Conservation (phyloP, 73 alveolate genomes). For the Paramecium caudatum region DNA sequence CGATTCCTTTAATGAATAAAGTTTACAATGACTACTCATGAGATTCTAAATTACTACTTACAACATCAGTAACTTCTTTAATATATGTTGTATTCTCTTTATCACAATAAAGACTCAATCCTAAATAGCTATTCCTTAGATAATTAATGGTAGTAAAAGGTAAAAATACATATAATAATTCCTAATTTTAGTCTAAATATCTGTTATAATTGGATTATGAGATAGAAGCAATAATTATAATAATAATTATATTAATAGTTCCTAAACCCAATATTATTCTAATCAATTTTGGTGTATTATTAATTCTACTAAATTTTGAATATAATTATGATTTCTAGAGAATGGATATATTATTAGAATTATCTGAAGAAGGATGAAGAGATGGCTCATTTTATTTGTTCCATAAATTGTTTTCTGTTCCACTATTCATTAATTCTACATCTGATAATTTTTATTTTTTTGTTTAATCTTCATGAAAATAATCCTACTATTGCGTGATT, state of each 20-base stretch:
- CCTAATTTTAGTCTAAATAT: too few species aligned
- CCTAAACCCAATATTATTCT: neutral
- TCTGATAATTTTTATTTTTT: neutral
- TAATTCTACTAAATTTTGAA: neutral
- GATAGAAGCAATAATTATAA: neutral
- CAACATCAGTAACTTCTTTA: neutral
- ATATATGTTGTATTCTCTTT: neutral
- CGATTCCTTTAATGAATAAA: too few species aligned
- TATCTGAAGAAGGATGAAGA: too few species aligned
- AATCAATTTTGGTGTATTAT: neutral
- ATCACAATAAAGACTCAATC: neutral
- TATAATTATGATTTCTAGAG: constrained; percentile 23
- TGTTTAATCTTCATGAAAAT: neutral
- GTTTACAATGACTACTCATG: too few species aligned
- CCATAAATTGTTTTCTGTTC: too few species aligned
- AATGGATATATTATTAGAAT: neutral
- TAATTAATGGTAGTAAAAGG: constrained; percentile 18
- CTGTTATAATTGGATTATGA: neutral
- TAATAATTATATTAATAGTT: neutral
- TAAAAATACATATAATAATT: neutral
- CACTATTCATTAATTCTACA: neutral
- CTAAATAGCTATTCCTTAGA: neutral
- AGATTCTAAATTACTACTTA: too few species aligned
- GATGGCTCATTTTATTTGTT: too few species aligned
- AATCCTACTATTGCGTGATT: too few species aligned